Conservation (phyloP, 176 grass and related monocot genomes). For the Aechmea fasciata region DNA sequence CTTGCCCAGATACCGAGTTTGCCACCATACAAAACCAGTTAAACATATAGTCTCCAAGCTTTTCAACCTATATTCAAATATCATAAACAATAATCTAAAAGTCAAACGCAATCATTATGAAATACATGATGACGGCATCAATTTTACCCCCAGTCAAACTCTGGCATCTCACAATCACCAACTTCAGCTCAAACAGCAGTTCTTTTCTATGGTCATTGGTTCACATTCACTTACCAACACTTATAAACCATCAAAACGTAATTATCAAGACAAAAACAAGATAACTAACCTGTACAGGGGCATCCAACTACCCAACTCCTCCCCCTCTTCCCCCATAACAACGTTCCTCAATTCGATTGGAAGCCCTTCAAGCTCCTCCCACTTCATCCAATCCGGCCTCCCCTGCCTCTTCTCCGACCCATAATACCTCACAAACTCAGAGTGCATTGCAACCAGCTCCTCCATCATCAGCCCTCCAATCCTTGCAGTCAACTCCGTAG, state of each 20-base stretch:
- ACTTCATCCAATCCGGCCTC: slow-evolving; percentile 62
- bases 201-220: no score
- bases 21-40: no score
- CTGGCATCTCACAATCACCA: no score
- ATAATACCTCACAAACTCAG: slow-evolving; percentile 61
- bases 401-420: slow-evolving; percentile 31
- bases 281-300: slow-evolving; percentile 61
- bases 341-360: slow-evolving; percentile 25
- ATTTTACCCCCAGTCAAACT: no score
- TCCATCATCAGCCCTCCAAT: slow-evolving; percentile 74
- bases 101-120: no score
- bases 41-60: no score
- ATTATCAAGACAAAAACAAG: neutral
- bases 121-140: no score
- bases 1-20: no score
- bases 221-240: neutral
- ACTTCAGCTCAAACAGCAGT: no score
- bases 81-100: no score
- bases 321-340: slow-evolving; percentile 27
- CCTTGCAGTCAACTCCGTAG: slow-evolving; percentile 47
- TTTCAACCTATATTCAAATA: no score
- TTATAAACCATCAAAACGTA: neutral
- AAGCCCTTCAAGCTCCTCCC: slow-evolving; percentile 40
- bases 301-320: slow-evolving; percentile 43
- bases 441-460: slow-evolving; percentile 67